These are phyloP conservation scores for Pisolithus orientalis DNA, from an alignment of 768 basidiomycete species.

Conservation along the genomic window DNA sequence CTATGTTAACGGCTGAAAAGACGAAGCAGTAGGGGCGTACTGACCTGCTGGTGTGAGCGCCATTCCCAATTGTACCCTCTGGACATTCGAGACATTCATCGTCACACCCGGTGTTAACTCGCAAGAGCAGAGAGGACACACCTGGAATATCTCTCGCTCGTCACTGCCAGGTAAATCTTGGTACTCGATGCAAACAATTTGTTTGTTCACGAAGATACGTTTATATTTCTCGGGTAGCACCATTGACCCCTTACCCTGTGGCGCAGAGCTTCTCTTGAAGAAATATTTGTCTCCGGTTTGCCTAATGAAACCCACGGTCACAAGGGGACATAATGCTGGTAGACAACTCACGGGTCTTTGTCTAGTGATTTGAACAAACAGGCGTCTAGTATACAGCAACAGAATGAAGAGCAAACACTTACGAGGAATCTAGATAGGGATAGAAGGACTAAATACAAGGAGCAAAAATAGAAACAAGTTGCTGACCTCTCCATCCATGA, in stretches of 20 bases:
- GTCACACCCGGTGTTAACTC: background rate
- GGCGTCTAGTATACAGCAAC: background rate
- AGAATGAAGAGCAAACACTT: conserved; percentile 10
- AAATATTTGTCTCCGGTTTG: conserved; percentile 40
- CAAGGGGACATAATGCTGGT: background rate
- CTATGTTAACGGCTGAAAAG: background rate
- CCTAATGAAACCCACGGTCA: conserved; percentile 8
- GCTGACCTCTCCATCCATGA: conserved; percentile 65
- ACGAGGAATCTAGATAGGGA: conserved; percentile 49
- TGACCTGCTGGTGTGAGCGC: conserved; percentile 65
- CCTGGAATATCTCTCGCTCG: conserved; percentile 72
- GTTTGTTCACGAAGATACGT: conserved; percentile 63
- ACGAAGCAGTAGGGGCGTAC: conserved; percentile 1
- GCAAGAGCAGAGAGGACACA: conserved; percentile 19
- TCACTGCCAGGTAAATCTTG: conserved; percentile 47
- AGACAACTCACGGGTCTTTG: conserved; percentile 39
- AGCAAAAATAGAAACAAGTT: background rate
- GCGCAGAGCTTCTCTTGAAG: conserved; percentile 31
- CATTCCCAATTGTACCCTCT: conserved; percentile 78
- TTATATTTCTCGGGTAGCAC: conserved; percentile 50
- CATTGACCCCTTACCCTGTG: conserved; percentile 13
- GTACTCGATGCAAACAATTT: conserved; percentile 79
- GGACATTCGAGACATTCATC: background rate
- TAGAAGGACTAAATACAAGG: conserved; percentile 2
- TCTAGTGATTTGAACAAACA: conserved; percentile 17